Evolutionary conservation across 805 yeast species (phyloP).

Genomic region (Metahyphopichia silvanorum): DNA sequence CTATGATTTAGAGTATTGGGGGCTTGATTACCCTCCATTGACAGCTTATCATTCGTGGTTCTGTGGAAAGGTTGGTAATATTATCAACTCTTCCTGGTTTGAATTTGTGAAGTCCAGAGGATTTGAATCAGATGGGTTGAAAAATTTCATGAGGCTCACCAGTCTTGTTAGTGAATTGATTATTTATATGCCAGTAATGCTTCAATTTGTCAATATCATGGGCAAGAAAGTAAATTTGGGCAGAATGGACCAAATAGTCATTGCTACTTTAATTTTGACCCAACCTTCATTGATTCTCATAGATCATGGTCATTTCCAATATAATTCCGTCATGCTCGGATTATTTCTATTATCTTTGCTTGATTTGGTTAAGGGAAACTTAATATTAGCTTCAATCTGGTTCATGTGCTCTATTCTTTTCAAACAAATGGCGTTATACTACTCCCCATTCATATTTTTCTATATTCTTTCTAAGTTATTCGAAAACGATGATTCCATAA

Average conservation of each 20-base stretch:
- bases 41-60: constrained; percentile 91
- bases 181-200: constrained; percentile 76
- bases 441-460: constrained; percentile 83
- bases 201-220: constrained; percentile 66
- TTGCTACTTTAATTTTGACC: constrained; percentile 73
- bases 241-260: constrained; percentile 72
- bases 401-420: constrained; percentile 78
- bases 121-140: constrained; percentile 59
- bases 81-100: constrained; percentile 73
- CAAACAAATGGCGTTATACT: constrained; percentile 95
- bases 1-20: constrained; percentile 91
- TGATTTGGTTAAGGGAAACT: constrained; percentile 60
- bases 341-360: constrained; percentile 66
- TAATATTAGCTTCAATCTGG: constrained; percentile 66
- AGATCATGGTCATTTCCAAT: constrained; percentile 98
- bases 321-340: constrained; percentile 92
- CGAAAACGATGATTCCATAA: constrained; percentile 12
- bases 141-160: constrained; percentile 81
- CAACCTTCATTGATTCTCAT: constrained; percentile 81
- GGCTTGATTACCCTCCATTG: constrained; percentile 94
- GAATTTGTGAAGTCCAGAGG: constrained; percentile 73
- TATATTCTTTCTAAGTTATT: constrained; percentile 59
- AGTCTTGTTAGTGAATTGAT: constrained; percentile 72
- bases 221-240: constrained; percentile 56
- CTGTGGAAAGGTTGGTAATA: constrained; percentile 67